These are phyloP conservation scores for Tetracladium maxilliforme DNA, from an alignment of 2,329 filamentous ascomycete species.

Conservation along the genomic window DNA sequence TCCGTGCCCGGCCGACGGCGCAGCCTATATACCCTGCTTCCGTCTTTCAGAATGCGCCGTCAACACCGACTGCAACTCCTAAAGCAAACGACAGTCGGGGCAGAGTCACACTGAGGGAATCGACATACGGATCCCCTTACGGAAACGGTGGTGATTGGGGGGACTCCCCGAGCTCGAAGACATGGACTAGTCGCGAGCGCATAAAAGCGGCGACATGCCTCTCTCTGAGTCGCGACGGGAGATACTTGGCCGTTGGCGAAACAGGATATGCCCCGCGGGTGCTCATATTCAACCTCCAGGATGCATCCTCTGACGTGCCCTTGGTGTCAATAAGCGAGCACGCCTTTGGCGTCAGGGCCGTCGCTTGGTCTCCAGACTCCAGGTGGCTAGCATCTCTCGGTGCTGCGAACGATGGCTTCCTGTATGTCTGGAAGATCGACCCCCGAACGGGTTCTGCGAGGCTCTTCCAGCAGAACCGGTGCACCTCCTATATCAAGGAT, in stretches of 20 bases:
- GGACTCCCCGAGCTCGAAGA: slow-evolving; percentile 53
- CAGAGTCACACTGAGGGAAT: slow-evolving; percentile 32
- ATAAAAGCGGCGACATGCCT: slow-evolving; percentile 92
- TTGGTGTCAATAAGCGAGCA: slow-evolving; percentile 81
- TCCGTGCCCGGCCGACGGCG: slow-evolving; percentile 68
- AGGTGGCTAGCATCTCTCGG: slow-evolving; percentile 81
- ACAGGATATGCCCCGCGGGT: slow-evolving; percentile 89
- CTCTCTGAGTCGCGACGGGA: slow-evolving; percentile 74
- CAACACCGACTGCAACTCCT: slow-evolving; percentile 37
- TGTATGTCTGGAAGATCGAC: slow-evolving; percentile 84
- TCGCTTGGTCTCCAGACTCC: slow-evolving; percentile 82
- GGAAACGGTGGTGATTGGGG: slow-evolving; percentile 30
- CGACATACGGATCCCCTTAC: slow-evolving; percentile 16
- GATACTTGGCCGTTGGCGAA: slow-evolving; percentile 83
- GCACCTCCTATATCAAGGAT: slow-evolving; percentile 70
- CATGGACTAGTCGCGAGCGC: slow-evolving; percentile 78
- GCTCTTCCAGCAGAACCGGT: slow-evolving; percentile 79
- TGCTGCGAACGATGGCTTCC: slow-evolving; percentile 78
- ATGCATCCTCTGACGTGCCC: slow-evolving; percentile 66
- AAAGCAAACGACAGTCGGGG: slow-evolving; percentile 47
- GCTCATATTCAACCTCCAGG: slow-evolving; percentile 74
- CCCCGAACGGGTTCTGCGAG: slow-evolving; percentile 66
- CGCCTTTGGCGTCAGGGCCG: slow-evolving; percentile 71
- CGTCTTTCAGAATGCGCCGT: slow-evolving; percentile 39
- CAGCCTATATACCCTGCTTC: slow-evolving; percentile 42